Evolutionary conservation across 768 basidiomycete species (phyloP).

Genomic region (Rhizopogon salebrosus): DNA sequence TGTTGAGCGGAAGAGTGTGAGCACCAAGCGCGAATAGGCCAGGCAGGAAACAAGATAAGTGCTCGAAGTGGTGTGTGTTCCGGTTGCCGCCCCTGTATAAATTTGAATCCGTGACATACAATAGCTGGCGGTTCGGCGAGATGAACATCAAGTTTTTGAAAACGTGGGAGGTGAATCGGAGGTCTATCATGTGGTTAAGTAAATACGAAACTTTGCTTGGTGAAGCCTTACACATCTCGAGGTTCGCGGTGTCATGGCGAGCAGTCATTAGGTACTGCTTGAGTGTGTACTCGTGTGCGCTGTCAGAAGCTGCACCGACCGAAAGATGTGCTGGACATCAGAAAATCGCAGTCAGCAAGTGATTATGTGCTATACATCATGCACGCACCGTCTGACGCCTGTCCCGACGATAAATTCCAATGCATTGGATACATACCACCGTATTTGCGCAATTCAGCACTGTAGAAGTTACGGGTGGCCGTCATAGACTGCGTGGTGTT

Average conservation of each 20-base stretch:
- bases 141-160: slow-evolving; percentile 63
- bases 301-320: slow-evolving; percentile 66
- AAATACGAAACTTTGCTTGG: not conserved
- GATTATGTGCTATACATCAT: not conserved
- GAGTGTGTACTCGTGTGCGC: slow-evolving; percentile 73
- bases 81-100: slow-evolving; percentile 22
- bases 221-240: slow-evolving; percentile 58
- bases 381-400: slow-evolving; percentile 44
- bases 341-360: slow-evolving; percentile 1
- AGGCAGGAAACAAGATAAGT: slow-evolving; percentile 75
- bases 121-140: slow-evolving; percentile 55
- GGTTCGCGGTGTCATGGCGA: slow-evolving; percentile 50
- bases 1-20: slow-evolving; percentile 53
- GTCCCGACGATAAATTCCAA: slow-evolving; percentile 49
- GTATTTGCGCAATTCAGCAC: slow-evolving; percentile 38
- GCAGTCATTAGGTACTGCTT: slow-evolving; percentile 69
- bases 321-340: slow-evolving; percentile 38
- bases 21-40: slow-evolving; percentile 71
- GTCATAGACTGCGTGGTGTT: slow-evolving; percentile 35
- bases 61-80: slow-evolving; percentile 56
- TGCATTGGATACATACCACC: slow-evolving; percentile 61
- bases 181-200: slow-evolving; percentile 34
- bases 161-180: slow-evolving; percentile 56
- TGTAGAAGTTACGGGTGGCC: slow-evolving; percentile 43
- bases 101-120: slow-evolving; percentile 60